Evolutionary conservation across 1,139 yeast species (phyloP), one percentile per base, ranked within the genome.

Genomic region (Candida anutae): DNA sequence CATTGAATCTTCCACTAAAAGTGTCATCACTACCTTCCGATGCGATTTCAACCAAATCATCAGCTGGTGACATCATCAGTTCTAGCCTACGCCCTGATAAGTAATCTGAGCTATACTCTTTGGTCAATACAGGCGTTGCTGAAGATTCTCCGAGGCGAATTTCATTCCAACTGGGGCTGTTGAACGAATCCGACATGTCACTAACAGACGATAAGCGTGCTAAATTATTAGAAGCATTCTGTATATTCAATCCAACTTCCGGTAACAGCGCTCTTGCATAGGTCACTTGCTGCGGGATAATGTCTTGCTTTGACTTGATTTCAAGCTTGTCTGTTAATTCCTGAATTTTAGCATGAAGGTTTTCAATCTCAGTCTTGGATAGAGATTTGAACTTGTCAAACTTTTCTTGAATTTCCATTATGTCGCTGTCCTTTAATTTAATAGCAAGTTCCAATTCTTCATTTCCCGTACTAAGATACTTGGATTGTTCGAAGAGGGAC

Each of bases 121-220:
- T 17, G 10, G 8, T 10, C 8, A 17, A 8, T 10, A 17, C 10
- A 17, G 19, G 19, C 10, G 66, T 57, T 1, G 50, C 39, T 1
- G 62, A 57, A 2, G 66, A 59, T 28, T 62, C 68, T 2, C 67
- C 66, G 9, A 53, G 35, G 22, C 38, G 38, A 20, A 54, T 48
- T 10, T 55, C 61, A 11, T 33, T 30, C 42, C 43, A 31, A 23
- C 23, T 25, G 25, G 5, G 27, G 13, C 1, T 21, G 30, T 16
- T 16, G 27, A 5, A 21, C 17, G 15, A 14, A n/a, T n/a, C n/a
- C 6, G 12, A 4, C 11, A 6, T 18, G 9, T 24, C 16, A 13
- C n/a, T 15, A 9, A 24, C 6, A 24, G 6, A 6, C 9, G 19
- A 5, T n/a, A n/a, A n/a, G n/a, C n/a, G n/a, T n/a, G n/a, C n/a